Conservation (phyloP, 768 basidiomycete genomes). For the Leccinum pellstonianum region DNA sequence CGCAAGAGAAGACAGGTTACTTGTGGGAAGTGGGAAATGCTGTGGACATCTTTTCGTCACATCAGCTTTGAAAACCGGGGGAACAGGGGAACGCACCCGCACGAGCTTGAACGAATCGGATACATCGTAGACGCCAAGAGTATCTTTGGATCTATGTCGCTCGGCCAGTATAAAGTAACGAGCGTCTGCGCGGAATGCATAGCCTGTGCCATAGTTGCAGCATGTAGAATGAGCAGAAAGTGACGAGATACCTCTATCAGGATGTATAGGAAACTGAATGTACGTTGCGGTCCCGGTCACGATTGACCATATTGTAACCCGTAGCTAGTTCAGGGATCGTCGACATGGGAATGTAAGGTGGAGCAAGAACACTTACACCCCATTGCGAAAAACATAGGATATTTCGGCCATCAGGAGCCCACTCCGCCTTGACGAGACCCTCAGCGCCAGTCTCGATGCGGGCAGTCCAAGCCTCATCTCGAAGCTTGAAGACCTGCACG, state of each 20-base stretch:
- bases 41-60: slow-evolving; percentile 33
- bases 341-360: slow-evolving; percentile 1
- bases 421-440: slow-evolving; percentile 83
- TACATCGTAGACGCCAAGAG: slow-evolving; percentile 80
- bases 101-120: slow-evolving; percentile 67
- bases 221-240: not conserved
- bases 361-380: slow-evolving; percentile 62
- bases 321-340: slow-evolving; percentile 49
- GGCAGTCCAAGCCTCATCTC: slow-evolving; percentile 76
- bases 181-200: slow-evolving; percentile 75
- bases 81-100: slow-evolving; percentile 43
- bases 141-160: slow-evolving; percentile 87
- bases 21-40: slow-evolving; percentile 84
- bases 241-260: slow-evolving; percentile 61
- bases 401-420: slow-evolving; percentile 83
- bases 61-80: slow-evolving; percentile 15
- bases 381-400: slow-evolving; percentile 91
- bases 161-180: slow-evolving; percentile 86
- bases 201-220: slow-evolving; percentile 45
- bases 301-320: slow-evolving; percentile 85
- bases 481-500: slow-evolving; percentile 76
- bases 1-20: slow-evolving; percentile 65
- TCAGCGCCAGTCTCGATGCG: slow-evolving; percentile 80
- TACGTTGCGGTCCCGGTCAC: slow-evolving; percentile 71
- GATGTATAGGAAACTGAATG: slow-evolving; percentile 83